Evolutionary conservation across 306 rosid genomes (phyloP), one percentile per base, ranked within the genome.

Genomic region (Ceratonia siliqua): DNA sequence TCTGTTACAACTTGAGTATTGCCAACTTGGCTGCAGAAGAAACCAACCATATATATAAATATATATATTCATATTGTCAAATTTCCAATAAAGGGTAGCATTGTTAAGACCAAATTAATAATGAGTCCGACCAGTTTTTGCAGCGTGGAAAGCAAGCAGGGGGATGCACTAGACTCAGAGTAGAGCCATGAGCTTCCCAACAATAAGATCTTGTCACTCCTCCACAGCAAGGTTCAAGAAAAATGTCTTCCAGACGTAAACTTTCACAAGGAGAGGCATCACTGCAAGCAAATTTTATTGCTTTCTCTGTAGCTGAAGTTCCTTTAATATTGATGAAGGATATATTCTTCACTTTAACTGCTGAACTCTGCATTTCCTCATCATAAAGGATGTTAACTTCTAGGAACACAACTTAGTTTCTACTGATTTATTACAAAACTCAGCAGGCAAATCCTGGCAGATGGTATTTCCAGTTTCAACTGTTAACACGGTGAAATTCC

Each of bases 111-210:
- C 4, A 87, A 79, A 49, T 62, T 72, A 74, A 79, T 43, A 74
- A 52, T 52, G 86, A 55, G 27, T 56, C 75, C 39, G 76, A 53
- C 80, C 52, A 25, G 74, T 54, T 79, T n/a, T 79, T 61, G 48
- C 55, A 54, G 22, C 24, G 52, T 5, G 84, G 55, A 80, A 90
- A 83, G 76, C 94, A 88, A 30, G 86, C 33, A 36, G 90, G 80
- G 62, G 97, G 98, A 55, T 82, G 21, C 50, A 88, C 75, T 15
- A 46, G 41, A 63, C 98, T 94, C 5, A 18, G 70, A 80, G 81
- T 85, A 36, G 79, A 81, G 59, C 98, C 98, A 54, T 84, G 52
- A 63, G 97, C 98, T 83, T 80, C 78, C 98, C 96, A 91, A 70
- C 96, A 91, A 63, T 62, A 82, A 56, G 98, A 83, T 53, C 28